Evolutionary conservation across 768 basidiomycete genomes (phyloP).

Genomic region (Boletellus ananas): DNA sequence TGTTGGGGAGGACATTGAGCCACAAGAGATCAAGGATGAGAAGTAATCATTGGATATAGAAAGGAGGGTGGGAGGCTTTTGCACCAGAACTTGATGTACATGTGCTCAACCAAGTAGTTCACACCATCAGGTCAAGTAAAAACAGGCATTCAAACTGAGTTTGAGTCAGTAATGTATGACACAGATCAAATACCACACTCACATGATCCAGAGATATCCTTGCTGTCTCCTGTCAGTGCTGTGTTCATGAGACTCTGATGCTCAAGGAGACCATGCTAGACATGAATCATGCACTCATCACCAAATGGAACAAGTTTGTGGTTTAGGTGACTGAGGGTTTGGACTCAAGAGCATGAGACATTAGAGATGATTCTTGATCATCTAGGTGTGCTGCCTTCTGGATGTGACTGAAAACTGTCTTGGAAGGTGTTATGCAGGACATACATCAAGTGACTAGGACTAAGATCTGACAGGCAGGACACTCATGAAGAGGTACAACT

Average conservation of each 20-base stretch:
- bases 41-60: constrained; percentile 67
- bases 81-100: constrained; percentile 63
- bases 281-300: constrained; percentile 63
- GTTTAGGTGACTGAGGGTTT: constrained; percentile 67
- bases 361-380: constrained; percentile 35
- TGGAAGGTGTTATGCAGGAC: too few relatives aligned
- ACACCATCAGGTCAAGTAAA: constrained; percentile 57
- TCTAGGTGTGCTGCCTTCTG: constrained; percentile 9
- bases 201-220: constrained; percentile 53
- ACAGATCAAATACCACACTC: constrained; percentile 23
- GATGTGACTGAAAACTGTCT: constrained; percentile 37
- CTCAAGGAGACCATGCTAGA: constrained; percentile 59
- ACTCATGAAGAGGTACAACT: too few relatives aligned
- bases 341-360: constrained; percentile 46
- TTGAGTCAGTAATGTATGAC: constrained; percentile 1
- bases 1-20: constrained; percentile 50
- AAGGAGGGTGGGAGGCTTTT: constrained; percentile 72
- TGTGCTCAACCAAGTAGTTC: constrained; percentile 61
- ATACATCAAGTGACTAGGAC: too few relatives aligned
- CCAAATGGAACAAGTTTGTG: constrained; percentile 57
- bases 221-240: constrained; percentile 60
- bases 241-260: constrained; percentile 67
- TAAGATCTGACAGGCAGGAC: too few relatives aligned
- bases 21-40: constrained; percentile 58
- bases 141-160: constrained; percentile 47